Percentiles rank a stretch among this genome's conserved stretches.
phyloP scores from a whole-genome alignment of 1,284 basidiomycete genomes.

The Malassezia cuniculi region DNA sequence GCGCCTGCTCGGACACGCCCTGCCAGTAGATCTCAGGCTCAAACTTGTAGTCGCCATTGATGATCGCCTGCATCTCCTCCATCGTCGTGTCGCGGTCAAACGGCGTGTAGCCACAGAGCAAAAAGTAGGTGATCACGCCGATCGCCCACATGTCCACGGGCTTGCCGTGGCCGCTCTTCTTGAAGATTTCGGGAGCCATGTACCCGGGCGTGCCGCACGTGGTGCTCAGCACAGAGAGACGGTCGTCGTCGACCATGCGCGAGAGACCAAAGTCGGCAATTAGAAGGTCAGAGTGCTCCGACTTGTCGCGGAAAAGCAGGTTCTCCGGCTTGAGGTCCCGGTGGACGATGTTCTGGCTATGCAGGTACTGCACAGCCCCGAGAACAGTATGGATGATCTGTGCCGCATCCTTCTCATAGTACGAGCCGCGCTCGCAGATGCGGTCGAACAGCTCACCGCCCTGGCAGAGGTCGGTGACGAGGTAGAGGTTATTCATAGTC shows the following conservation, averaged over 20 bases:
- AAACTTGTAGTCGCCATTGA: conserved; percentile 39
- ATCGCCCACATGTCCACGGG: conserved; percentile 70
- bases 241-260: conserved; percentile 75
- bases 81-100: conserved; percentile 42
- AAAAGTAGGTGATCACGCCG: conserved; percentile 44
- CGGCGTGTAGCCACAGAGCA: conserved; percentile 43
- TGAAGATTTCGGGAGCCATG: conserved; percentile 98
- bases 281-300: conserved; percentile 85
- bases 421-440: conserved; percentile 93
- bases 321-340: conserved; percentile 96
- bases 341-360: conserved; percentile 87
- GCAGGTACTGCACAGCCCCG: conserved; percentile 78
- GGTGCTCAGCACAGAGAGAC: conserved; percentile 75
- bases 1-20: conserved; percentile 32
- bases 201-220: conserved; percentile 87
- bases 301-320: conserved; percentile 76
- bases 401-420: conserved; percentile 91
- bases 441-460: conserved; percentile 96
- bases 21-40: conserved; percentile 39
- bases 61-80: conserved; percentile 44
- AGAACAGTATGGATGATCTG: conserved; percentile 75
- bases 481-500: conserved; percentile 71
- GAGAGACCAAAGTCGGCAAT: conserved; percentile 89
- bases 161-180: conserved; percentile 81
- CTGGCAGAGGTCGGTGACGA: conserved; percentile 91